Evolutionary conservation across 2,329 filamentous ascomycete genomes (phyloP), one percentile per base, ranked within the genome.

Genomic region (Fusarium algeriense): DNA sequence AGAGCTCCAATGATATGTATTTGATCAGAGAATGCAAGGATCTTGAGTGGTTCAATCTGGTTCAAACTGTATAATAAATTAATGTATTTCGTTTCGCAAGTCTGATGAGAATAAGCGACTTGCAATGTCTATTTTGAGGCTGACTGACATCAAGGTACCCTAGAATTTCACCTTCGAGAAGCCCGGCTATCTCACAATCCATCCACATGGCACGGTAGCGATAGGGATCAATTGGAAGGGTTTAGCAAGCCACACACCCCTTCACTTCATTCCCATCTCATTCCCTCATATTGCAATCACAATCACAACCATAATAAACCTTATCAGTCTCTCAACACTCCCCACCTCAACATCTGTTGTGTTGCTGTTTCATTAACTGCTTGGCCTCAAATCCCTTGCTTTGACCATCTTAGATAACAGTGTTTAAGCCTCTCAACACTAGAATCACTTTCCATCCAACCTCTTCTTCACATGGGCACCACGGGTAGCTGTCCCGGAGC

Each of bases 251-350:
- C 69, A 70, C 69, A 56, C 65, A 23, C 59, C 69, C 64, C 59
- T 54, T 54, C 53, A 64, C 59, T 54, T 54, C 53, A 64, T 59
- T 56, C 41, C 41, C 48, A 50, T 64, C 32, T 43, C 58, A 40
- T 53, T 45, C 26, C 52, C 52, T 55, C 20, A 26, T 40, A 34
- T 55, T 37, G 15, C 38, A 45, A 46, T 55, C 26, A n/a, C 30
- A n/a, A 32, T 41, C 26, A 28, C 30, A 8, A 52, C 37, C 14
- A 26, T 15, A 13, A 30, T 30, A 23, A 23, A 43, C 40, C 58
- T 71, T 71, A 59, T 65, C 68, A 60, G 48, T 45, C 19, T n/a
- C 53, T 44, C 41, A 69, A 61, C 69, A 72, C 69, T 69, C 64
- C 60, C 69, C 69, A 49, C 60, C 60, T 60, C 46, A 64, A 62